Percentiles rank a stretch among this genome's conserved stretches.
Evolutionary conservation across 306 rosid species (phyloP).

Genomic region (Styphnolobium japonicum): DNA sequence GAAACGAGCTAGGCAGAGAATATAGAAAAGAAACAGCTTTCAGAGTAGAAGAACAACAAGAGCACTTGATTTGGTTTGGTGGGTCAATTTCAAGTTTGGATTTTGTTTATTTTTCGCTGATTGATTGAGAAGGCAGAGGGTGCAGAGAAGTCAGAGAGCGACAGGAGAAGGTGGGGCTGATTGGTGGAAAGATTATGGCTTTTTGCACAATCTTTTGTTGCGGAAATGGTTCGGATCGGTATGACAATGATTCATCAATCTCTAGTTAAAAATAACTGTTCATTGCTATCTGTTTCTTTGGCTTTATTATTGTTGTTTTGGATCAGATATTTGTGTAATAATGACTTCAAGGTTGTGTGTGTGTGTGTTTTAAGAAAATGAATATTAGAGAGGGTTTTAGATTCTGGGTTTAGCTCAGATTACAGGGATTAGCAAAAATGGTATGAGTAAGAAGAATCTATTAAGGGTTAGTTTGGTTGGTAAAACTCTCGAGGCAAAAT

Average conservation of each 20-base stretch:
- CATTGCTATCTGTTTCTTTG: neutral
- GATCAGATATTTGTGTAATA: neutral
- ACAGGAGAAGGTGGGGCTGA: slow-evolving; percentile 20
- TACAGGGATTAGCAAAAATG: neutral
- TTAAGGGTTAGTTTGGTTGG: neutral
- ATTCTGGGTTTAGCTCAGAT: slow-evolving; percentile 30
- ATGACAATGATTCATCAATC: slow-evolving; percentile 22
- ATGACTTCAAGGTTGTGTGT: neutral
- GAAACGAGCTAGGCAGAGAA: slow-evolving; percentile 15
- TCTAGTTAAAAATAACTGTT: neutral
- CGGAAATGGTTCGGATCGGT: slow-evolving; percentile 60
- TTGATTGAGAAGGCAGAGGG: slow-evolving; percentile 2
- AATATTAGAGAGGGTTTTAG: slow-evolving; percentile 15
- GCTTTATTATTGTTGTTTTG: neutral
- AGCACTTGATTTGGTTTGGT: slow-evolving; percentile 14
- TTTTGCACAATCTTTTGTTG: slow-evolving; percentile 49
- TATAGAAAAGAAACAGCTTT: slow-evolving; percentile 1
- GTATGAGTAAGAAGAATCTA: neutral
- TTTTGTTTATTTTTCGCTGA: slow-evolving; percentile 17
- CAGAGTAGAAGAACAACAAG: neutral
- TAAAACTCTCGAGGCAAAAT: neutral
- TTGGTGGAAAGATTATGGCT: slow-evolving; percentile 49
- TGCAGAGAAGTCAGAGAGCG: neutral
- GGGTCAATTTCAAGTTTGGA: slow-evolving; percentile 31
- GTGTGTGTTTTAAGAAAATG: neutral